Conservation (phyloP, 139 green algal genomes). For the Helicosporidium sp. region DNA sequence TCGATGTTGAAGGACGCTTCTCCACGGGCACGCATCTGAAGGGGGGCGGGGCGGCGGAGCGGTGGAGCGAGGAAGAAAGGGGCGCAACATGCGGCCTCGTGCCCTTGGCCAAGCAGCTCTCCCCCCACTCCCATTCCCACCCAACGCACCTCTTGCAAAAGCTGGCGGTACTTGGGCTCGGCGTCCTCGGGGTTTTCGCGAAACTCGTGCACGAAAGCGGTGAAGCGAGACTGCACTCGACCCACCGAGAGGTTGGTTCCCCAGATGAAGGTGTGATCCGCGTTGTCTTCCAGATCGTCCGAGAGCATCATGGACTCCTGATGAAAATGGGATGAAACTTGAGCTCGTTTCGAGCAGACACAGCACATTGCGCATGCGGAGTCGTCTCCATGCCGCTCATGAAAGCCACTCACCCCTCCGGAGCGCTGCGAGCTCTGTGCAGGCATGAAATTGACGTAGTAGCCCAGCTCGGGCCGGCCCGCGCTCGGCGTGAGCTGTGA, state of each 20-base stretch:
- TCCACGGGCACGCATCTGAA: slow-evolving; percentile 14
- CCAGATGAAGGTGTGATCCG: slow-evolving; percentile 59
- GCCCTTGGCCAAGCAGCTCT: too few relatives aligned
- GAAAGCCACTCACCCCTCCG: too few relatives aligned
- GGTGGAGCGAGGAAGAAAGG: too few relatives aligned
- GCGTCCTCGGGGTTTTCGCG: slow-evolving; percentile 6
- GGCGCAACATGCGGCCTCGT: too few relatives aligned
- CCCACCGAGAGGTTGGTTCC: slow-evolving; percentile 55
- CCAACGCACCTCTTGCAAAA: slow-evolving; percentile 18
- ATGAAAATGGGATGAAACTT: too few relatives aligned
- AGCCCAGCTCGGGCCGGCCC: too few relatives aligned
- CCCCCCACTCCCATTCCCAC: background rate
- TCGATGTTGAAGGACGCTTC: slow-evolving; percentile 61
- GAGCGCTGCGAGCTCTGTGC: too few relatives aligned
- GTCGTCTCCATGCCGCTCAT: too few relatives aligned
- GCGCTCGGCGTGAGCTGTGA: too few relatives aligned
- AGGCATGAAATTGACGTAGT: too few relatives aligned
- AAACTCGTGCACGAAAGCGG: slow-evolving; percentile 50
- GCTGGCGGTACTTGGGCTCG: slow-evolving; percentile 27
- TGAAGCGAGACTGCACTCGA: slow-evolving; percentile 30
- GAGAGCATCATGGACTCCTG: background rate
- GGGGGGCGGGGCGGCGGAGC: background rate
- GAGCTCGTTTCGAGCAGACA: too few relatives aligned
- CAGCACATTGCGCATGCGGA: too few relatives aligned
- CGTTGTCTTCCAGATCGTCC: slow-evolving; percentile 6